phyloP scores from a whole-genome alignment of 352 stramenopile species.

The Phytopythium boreale region DNA sequence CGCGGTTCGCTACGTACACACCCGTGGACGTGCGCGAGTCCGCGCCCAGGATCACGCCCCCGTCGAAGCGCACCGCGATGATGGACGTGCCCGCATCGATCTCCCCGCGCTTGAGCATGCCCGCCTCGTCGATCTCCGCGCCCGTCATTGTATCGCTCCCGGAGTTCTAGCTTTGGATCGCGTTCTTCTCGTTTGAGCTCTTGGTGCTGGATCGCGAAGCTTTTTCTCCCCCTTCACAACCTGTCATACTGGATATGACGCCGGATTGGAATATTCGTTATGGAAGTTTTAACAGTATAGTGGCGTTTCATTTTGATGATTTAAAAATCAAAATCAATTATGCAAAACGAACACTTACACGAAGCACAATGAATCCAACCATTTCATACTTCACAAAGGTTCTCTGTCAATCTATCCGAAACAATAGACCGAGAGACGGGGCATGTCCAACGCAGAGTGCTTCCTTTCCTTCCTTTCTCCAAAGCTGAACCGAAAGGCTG shows the following conservation, averaged over 20 bases:
- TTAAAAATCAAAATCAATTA: not conserved
- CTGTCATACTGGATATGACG: not conserved
- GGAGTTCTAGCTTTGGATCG: not conserved
- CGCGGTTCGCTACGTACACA: slow-evolving; percentile 97
- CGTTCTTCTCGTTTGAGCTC: not conserved
- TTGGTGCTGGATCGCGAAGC: not conserved
- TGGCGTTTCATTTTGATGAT: not conserved
- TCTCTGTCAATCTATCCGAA: too few relatives aligned
- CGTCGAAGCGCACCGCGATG: slow-evolving; percentile 96
- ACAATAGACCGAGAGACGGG: not conserved
- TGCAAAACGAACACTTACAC: not conserved
- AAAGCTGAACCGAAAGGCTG: not conserved
- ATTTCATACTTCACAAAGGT: not conserved
- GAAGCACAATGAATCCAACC: not conserved
- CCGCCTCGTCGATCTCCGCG: slow-evolving; percentile 52
- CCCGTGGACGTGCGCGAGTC: slow-evolving; percentile 93
- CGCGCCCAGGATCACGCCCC: slow-evolving; percentile 96
- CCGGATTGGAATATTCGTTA: not conserved
- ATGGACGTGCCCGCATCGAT: slow-evolving; percentile 97
- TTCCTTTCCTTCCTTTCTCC: not conserved
- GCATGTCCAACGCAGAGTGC: too few relatives aligned
- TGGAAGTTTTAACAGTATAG: not conserved
- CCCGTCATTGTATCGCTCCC: slow-evolving; percentile 28
- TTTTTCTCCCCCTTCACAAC: not conserved
- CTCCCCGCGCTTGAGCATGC: slow-evolving; percentile 87